Percentiles rank a stretch among this genome's conserved stretches.
phyloP scores from a whole-genome alignment of 371 early-diverging fungal species.

The Rhizomucor miehei region DNA sequence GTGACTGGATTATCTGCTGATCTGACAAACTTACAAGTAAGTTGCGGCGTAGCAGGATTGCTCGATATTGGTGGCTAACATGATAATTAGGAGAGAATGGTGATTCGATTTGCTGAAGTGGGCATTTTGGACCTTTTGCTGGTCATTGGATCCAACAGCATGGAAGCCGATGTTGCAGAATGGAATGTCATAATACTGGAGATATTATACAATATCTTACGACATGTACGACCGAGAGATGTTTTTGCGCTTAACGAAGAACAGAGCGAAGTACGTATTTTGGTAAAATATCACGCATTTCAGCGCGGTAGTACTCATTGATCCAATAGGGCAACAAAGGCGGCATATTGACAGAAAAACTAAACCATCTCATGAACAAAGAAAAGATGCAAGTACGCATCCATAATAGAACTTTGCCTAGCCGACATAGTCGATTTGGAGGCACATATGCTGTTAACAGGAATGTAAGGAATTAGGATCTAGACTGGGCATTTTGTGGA shows the following conservation, averaged over 20 bases:
- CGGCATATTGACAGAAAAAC: neutral
- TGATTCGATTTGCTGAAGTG: conserved; percentile 50
- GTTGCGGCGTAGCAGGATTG: no score
- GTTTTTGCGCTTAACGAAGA: conserved; percentile 12
- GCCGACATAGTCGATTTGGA: conserved; percentile 61
- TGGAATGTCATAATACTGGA: conserved; percentile 69
- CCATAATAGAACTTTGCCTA: conserved; percentile 18
- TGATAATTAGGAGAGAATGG: conserved; percentile 45
- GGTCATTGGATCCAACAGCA: conserved; percentile 58
- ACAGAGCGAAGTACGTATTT: neutral
- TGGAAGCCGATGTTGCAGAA: conserved; percentile 49
- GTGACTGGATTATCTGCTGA: conserved; percentile 44
- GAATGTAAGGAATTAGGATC: no score
- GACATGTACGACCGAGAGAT: conserved; percentile 47
- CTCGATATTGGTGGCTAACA: no score
- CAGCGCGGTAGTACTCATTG: neutral
- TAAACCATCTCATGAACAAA: conserved; percentile 24
- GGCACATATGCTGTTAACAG: conserved; percentile 49
- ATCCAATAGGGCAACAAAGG: neutral
- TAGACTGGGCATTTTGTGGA: no score
- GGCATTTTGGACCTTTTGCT: conserved; percentile 57
- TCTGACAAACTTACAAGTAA: conserved; percentile 63
- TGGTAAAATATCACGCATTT: neutral
- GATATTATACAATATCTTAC: conserved; percentile 57
- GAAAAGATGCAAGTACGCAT: conserved; percentile 23